A percentile compares a stretch with the other conserved stretches of the same genome.
These are phyloP conservation scores for Prunus mongolica DNA, from an alignment of 306 rosid species.

Conservation along the genomic window DNA sequence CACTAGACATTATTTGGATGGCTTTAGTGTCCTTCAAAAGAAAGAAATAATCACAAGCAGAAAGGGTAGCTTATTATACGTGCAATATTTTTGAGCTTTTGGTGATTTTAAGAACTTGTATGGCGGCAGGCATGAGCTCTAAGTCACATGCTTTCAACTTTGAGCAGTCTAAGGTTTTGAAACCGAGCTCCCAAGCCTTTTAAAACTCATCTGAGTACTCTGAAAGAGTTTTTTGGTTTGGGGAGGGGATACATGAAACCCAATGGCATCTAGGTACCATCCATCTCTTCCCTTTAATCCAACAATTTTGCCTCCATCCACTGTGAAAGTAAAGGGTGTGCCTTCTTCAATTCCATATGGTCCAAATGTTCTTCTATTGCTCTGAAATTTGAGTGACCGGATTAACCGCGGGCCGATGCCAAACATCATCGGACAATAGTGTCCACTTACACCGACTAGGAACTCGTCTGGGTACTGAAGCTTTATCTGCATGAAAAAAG, in stretches of 20 bases:
- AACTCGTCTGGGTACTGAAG: constrained; percentile 54
- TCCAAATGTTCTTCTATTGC: constrained; percentile 52
- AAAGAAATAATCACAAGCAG: neutral
- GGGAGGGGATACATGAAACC: constrained; percentile 29
- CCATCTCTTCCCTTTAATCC: constrained; percentile 53
- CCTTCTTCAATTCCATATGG: constrained; percentile 63
- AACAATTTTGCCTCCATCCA: constrained; percentile 52
- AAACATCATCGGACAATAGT: constrained; percentile 34
- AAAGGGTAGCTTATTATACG: neutral
- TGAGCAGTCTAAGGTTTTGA: constrained; percentile 20
- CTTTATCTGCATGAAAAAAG: constrained; percentile 35
- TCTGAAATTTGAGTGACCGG: constrained; percentile 50
- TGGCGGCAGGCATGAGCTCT: neutral
- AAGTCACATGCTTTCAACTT: neutral
- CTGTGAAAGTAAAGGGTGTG: constrained; percentile 49
- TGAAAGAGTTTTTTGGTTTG: constrained; percentile 28
- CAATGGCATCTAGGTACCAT: constrained; percentile 51
- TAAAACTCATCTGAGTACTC: constrained; percentile 36
- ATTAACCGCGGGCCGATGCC: constrained; percentile 36
- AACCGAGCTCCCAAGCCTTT: constrained; percentile 29
- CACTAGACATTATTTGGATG: too few species aligned
- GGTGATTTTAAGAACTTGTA: neutral
- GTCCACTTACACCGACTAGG: constrained; percentile 44
- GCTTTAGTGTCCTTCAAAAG: too few species aligned
- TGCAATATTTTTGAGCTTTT: neutral